Conservation (phyloP, 352 stramenopile species). For the Thraustochytrium sp. region DNA sequence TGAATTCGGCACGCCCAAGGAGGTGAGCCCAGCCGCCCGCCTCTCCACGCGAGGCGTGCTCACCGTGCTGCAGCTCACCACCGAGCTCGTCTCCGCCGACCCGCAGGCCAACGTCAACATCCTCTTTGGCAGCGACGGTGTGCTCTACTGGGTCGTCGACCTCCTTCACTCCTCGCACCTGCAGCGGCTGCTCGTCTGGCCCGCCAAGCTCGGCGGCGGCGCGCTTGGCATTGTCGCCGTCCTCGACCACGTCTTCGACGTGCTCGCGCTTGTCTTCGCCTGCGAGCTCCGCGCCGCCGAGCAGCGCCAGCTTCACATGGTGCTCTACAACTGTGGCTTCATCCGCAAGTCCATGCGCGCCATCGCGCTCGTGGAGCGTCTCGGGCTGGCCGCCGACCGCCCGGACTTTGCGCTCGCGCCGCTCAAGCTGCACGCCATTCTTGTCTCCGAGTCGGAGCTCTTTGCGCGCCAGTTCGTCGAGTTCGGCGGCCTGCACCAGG, state of each 20-base stretch:
- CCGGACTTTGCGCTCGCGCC: background rate
- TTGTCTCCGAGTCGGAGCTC: slow-evolving; percentile 64
- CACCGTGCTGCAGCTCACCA: slow-evolving; percentile 19
- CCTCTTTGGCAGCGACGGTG: background rate
- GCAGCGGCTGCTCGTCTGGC: slow-evolving; percentile 24
- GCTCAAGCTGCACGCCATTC: slow-evolving; percentile 35
- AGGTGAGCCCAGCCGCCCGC: background rate
- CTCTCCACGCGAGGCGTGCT: background rate
- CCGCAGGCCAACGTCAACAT: background rate
- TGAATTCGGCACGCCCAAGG: background rate
- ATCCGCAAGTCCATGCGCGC: slow-evolving; percentile 36
- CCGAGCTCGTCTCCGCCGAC: slow-evolving; percentile 29
- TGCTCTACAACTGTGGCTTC: slow-evolving; percentile 21
- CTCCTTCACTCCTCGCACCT: slow-evolving; percentile 31
- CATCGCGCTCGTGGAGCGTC: background rate
- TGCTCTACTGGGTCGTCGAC: slow-evolving; percentile 33
- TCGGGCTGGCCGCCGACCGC: background rate
- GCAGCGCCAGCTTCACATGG: slow-evolving; percentile 35
- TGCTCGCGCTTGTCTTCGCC: slow-evolving; percentile 23
- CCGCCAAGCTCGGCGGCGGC: background rate
- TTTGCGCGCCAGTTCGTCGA: slow-evolving; percentile 70
- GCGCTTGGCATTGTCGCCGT: background rate
- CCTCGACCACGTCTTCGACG: slow-evolving; percentile 17
- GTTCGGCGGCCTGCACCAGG: slow-evolving; percentile 61
- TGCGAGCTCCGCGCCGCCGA: background rate